Evolutionary conservation across 2,329 filamentous ascomycete species (phyloP), one percentile per base, ranked within the genome.

Genomic region (Ceratocystis alfenasii): DNA sequence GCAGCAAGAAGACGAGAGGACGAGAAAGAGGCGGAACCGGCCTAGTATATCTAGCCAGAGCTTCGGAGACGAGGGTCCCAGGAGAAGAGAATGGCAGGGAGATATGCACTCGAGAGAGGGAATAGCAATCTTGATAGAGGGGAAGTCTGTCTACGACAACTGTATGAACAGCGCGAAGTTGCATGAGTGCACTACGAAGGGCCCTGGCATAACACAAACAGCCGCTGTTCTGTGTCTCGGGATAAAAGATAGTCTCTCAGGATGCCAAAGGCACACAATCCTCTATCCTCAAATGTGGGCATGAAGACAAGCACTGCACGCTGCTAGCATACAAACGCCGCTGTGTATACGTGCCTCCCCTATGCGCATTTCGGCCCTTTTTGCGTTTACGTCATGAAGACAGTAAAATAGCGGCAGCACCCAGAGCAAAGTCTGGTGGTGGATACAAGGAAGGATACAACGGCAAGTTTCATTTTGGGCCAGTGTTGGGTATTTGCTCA

Each of bases 361-460:
- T 36, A 59, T 59, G 20, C 5, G 25, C 53, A 59, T 30, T 30
- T 59, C 53, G 53, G 53, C 53, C 53, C 53, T 59, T 59, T 33
- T 59, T 59, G 28, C 17, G 53, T 59, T 5, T 33, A 59, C 53
- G 53, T 59, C 53, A 59, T 25, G 33, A n/a, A 59, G 28, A 2
- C 25, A 17, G 33, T 20, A 33, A n/a, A 36, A 8, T 25, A 25
- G 28, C 53, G 17, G 46, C n/a, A 22, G 46, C n/a, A 22, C 20
- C 46, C 46, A n/a, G 46, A 53, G 22, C 25, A 12, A 53, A 15
- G 48, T 12, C 48, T 28, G 20, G 5, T 20, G 20, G 5, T 20
- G 7, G 48, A 53, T 20, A 53, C 22, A 53, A 22, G 53, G 28
- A 25, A 25, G 53, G 12, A 17, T 3, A 33, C 10, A 17, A 6